A percentile compares a stretch with the other conserved stretches of the same genome.
Evolutionary conservation across 495 filamentous ascomycete genomes (phyloP).

Genomic region (Durotheca rogersii): DNA sequence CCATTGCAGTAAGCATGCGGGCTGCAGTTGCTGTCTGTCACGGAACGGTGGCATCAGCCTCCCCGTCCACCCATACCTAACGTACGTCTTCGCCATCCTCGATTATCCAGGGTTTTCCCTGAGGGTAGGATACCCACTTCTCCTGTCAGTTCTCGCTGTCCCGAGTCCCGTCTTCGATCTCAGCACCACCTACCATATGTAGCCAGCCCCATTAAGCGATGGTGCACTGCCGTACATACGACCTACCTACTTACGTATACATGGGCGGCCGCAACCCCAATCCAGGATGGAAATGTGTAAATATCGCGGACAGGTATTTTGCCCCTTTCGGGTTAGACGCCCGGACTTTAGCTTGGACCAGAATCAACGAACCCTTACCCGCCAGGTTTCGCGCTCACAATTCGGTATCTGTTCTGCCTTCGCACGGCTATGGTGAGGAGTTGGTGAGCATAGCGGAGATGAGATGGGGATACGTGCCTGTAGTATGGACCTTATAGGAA

Average conservation of each 20-base stretch:
- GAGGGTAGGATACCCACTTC: constrained; percentile 21
- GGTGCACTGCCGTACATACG: too few species aligned
- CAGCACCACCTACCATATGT: constrained; percentile 11
- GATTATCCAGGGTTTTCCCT: constrained; percentile 6
- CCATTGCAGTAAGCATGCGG: constrained; percentile 13
- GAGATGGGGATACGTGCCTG: too few species aligned
- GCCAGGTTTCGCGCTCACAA: constrained; percentile 5
- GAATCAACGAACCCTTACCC: background rate
- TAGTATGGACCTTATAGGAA: too few species aligned
- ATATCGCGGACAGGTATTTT: too few species aligned
- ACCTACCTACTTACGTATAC: too few species aligned
- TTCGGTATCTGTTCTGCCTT: background rate
- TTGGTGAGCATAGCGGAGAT: too few species aligned
- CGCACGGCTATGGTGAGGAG: too few species aligned
- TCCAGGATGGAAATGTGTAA: background rate
- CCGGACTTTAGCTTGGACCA: background rate
- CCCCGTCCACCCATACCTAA: too few species aligned
- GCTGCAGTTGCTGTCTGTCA: constrained; percentile 9
- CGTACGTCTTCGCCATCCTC: constrained; percentile 7
- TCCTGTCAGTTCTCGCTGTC: constrained; percentile 25
- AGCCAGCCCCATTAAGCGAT: constrained; percentile 16
- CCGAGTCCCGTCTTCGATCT: constrained; percentile 22
- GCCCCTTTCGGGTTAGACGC: background rate
- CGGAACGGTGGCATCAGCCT: constrained; percentile 1
- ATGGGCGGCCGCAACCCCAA: constrained; percentile 6